A percentile compares a stretch with the other conserved stretches of the same genome.
These are phyloP conservation scores for Candida insectalens DNA, from an alignment of 805 yeast species.

Conservation along the genomic window DNA sequence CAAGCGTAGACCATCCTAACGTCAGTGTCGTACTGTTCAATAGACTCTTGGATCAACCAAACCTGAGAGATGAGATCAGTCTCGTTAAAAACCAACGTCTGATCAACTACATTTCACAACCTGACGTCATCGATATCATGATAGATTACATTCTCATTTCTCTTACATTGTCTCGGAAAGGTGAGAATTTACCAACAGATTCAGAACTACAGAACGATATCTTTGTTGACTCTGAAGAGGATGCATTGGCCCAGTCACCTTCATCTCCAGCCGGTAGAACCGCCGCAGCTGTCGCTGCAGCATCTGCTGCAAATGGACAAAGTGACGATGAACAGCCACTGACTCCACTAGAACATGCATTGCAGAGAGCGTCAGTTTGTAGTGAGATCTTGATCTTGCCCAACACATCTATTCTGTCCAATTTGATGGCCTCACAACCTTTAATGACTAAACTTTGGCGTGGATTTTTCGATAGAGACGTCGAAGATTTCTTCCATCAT, in stretches of 20 bases:
- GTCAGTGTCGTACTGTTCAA: constrained; percentile 22
- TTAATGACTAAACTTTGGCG: constrained; percentile 22
- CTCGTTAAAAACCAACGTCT: constrained; percentile 25
- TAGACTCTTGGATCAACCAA: constrained; percentile 26
- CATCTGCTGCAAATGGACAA: constrained; percentile 3
- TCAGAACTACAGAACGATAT: constrained; percentile 7
- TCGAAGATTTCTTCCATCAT: constrained; percentile 10
- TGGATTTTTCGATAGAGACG: constrained; percentile 21
- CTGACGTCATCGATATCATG: constrained; percentile 21
- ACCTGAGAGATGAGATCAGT: constrained; percentile 26
- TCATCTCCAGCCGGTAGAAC: constrained; percentile 2
- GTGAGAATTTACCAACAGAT: constrained; percentile 3
- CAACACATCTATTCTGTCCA: constrained; percentile 12
- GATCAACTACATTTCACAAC: constrained; percentile 22
- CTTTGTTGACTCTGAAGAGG: constrained; percentile 3
- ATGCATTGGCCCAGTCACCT: not conserved
- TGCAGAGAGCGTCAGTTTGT: constrained; percentile 19
- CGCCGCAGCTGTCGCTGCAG: constrained; percentile 2
- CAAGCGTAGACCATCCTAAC: not conserved
- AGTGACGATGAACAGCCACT: constrained; percentile 5
- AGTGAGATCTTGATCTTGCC: constrained; percentile 21
- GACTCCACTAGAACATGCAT: constrained; percentile 9
- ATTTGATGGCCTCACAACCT: constrained; percentile 13
- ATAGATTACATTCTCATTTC: constrained; percentile 22
- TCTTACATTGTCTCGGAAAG: constrained; percentile 11